A percentile compares a stretch with the other conserved stretches of the same genome.
Conservation (phyloP, 768 basidiomycete genomes). For the Lactarius hengduanensis region DNA sequence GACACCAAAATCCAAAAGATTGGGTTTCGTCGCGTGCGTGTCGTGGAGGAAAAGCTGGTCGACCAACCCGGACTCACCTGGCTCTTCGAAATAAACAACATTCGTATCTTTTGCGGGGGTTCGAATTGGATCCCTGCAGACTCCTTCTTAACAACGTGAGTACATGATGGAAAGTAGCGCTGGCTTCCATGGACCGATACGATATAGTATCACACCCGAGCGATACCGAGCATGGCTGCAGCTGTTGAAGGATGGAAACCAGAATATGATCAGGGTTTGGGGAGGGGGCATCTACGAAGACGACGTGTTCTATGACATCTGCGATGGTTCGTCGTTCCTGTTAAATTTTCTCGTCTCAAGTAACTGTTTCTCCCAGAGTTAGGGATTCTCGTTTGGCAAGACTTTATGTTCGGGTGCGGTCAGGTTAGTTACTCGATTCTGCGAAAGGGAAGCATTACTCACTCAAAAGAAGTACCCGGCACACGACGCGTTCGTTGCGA, state of each 20-base stretch:
- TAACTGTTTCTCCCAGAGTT: conserved; percentile 47
- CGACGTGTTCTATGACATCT: conserved; percentile 80
- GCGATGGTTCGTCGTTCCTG: conserved; percentile 53
- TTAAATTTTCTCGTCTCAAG: conserved; percentile 9
- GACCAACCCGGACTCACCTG: conserved; percentile 81
- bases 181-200: not conserved
- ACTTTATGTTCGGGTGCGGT: conserved; percentile 96
- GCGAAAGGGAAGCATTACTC: conserved; percentile 10
- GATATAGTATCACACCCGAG: conserved; percentile 45
- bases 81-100: conserved; percentile 88
- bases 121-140: conserved; percentile 97
- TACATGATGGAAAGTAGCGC: conserved; percentile 20
- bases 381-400: conserved; percentile 93
- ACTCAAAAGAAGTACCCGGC: conserved; percentile 69
- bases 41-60: conserved; percentile 78
- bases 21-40: conserved; percentile 73
- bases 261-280: conserved; percentile 95
- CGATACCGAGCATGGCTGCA: conserved; percentile 82
- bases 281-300: conserved; percentile 89
- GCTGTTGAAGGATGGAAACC: conserved; percentile 84
- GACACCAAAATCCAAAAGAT: conserved; percentile 58
- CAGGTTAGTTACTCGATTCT: conserved; percentile 48
- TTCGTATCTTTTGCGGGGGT: conserved; percentile 86
- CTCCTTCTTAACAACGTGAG: conserved; percentile 80
- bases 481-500: conserved; percentile 72